Conservation (phyloP, 768 basidiomycete genomes). For the Termitomyces sp. region DNA sequence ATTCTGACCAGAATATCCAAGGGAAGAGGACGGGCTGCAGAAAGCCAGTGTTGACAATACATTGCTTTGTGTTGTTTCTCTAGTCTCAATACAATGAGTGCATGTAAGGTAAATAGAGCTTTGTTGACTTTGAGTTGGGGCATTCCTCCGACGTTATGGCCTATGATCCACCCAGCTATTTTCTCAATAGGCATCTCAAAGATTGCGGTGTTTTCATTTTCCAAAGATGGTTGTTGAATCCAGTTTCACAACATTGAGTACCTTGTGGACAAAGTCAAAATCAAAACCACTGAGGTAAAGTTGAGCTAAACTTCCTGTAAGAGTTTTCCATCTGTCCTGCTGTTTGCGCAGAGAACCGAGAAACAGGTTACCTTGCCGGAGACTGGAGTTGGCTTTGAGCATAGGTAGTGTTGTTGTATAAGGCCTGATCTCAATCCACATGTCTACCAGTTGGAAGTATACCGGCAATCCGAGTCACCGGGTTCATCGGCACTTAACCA, state of each 20-base stretch:
- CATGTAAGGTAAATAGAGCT: constrained; percentile 39
- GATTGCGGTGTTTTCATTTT: constrained; percentile 34
- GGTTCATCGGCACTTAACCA: too few relatives aligned
- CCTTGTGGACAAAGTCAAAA: constrained; percentile 40
- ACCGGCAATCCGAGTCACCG: too few relatives aligned
- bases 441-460: constrained; percentile 29
- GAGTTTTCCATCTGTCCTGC: constrained; percentile 38
- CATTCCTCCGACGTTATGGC: constrained; percentile 54
- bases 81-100: not conserved
- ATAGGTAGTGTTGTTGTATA: constrained; percentile 56
- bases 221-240: constrained; percentile 35
- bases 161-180: constrained; percentile 43
- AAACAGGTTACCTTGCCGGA: constrained; percentile 30
- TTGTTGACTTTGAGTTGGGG: constrained; percentile 68
- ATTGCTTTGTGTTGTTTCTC: not conserved
- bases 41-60: not conserved
- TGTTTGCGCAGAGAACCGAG: constrained; percentile 50
- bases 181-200: constrained; percentile 51
- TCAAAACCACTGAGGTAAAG: constrained; percentile 45
- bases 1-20: not conserved
- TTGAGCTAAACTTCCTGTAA: constrained; percentile 42
- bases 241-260: constrained; percentile 38
- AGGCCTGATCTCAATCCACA: constrained; percentile 69
- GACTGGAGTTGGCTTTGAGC: constrained; percentile 38
- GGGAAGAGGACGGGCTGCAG: not conserved